These are phyloP conservation scores for Lachnellula occidentalis DNA, from an alignment of 2,329 filamentous ascomycete genomes.

Conservation along the genomic window DNA sequence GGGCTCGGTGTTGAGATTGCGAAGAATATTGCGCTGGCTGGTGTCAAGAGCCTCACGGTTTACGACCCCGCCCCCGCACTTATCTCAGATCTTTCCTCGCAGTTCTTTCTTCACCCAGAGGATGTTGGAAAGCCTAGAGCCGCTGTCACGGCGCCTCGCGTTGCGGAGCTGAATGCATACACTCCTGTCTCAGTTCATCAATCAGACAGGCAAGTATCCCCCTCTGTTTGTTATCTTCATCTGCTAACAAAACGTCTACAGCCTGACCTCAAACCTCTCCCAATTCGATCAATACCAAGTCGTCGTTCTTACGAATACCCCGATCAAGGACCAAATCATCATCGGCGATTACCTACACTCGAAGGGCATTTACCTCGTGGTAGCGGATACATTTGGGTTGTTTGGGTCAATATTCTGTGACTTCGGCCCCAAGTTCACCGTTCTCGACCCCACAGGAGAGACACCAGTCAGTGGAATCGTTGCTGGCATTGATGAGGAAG, in stretches of 20 bases:
- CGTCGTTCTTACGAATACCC: conserved; percentile 81
- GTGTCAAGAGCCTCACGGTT: conserved; percentile 93
- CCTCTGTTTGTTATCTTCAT: neutral
- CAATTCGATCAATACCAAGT: conserved; percentile 89
- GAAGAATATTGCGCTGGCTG: conserved; percentile 96
- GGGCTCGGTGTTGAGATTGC: conserved; percentile 96
- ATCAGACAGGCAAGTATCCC: conserved; percentile 42
- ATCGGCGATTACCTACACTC: conserved; percentile 92
- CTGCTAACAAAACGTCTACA: conserved; percentile 34
- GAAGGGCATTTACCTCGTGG: conserved; percentile 86
- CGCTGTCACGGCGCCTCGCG: conserved; percentile 76
- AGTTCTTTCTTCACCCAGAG: conserved; percentile 87
- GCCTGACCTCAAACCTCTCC: conserved; percentile 68
- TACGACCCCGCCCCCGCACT: conserved; percentile 81
- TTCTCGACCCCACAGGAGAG: conserved; percentile 87
- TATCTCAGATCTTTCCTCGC: conserved; percentile 86
- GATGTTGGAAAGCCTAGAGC: conserved; percentile 93
- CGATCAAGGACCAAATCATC: conserved; percentile 71
- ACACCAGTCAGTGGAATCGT: conserved; percentile 82
- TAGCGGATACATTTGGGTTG: conserved; percentile 84
- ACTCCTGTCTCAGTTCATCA: conserved; percentile 80
- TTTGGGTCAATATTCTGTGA: conserved; percentile 97
- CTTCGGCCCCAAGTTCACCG: conserved; percentile 89
- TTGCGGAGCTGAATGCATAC: conserved; percentile 94
- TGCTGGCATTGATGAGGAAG: conserved; percentile 82